Base-by-base conservation (phyloP, 2,329 filamentous ascomycete genomes). In the Xylaria sp. region DNA sequence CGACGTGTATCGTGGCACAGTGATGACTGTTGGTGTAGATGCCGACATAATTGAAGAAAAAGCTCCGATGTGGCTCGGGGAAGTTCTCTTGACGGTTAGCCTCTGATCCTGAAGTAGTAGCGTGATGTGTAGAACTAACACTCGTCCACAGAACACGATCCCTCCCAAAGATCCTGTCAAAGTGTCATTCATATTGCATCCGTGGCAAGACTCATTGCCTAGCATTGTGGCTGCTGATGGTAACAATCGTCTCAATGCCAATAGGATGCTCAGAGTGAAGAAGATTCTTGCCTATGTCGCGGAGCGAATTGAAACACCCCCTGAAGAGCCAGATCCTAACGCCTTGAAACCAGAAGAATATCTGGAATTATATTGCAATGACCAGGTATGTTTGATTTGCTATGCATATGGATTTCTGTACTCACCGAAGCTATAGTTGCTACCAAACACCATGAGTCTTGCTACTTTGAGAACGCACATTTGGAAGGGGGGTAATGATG, bases 401-500 rank as follows among this genome's bases (percentile, higher is more conserved):
- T 61, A 36, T 27, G 6, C 7, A 13, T 57, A 11, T 47, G 13
- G 69, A 50, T 31, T n/a, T 58, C 25, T 13, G 73, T 65, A 76
- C 66, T 50, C n/a, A 72, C 50, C 49, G 25, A 64, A 73, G 54
- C 73, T 51, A 44, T 68, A 90, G 86, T 79, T 91, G 65, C 84
- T 98, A 29, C 87, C 91, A 1, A 89, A 90, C 6, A 91, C 90
- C 36, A 97, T 97, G 91, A 98, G 92, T 39, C 87, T 99, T n/a
- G 93, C 94, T 4, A 97, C 94, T 0, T 89, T 99, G 49, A 90
- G 95, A 36, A 91, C 94, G 2, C 94, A 97, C 76, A 85, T 98
- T 61, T 99, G 96, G 96, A 93, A 96, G 74, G 93, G 92, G 49
- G 93, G 93, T n/a, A 94, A 92, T 73, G 96, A 99, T 79, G 92